Base-by-base conservation (phyloP, 176 grass and related monocot genomes). In the Triticum dicoccoides region DNA sequence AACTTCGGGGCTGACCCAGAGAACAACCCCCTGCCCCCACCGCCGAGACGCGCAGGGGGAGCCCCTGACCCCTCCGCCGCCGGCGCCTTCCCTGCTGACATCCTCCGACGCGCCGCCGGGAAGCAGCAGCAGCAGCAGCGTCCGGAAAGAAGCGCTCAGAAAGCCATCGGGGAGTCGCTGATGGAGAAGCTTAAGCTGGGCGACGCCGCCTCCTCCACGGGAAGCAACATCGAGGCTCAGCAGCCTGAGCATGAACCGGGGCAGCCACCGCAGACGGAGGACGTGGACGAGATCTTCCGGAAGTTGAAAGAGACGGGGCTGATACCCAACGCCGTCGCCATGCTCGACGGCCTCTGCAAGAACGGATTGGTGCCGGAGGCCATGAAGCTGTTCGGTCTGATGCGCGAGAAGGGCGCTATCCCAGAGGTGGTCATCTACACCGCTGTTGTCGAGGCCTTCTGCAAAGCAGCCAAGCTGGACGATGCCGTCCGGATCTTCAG, bases 401-500 rank as follows among this genome's bases (percentile, higher is more conserved):
- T 98, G 90, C 94, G 97, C 3, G 97, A 98, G 89, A 98, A 94
- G 73, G 92, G 97, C 9, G 85, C 89, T 18, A 98, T 98, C 65
- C 96, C 97, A 5, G 97, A 98, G 82, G 97, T 98, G 2, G 97
- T 98, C 23, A 88, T 98, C 45, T 98, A 98, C 92, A 96, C 97
- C 2, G 97, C 97, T 0, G 94, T 94, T 2, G 97, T 94, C 0
- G 97, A 98, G 59, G 97, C 91, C 2, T 96, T 98, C 87, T 94
- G 91, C 92, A 91, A 98, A 84, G 88, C 67, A 0, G 34, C 59
- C 18, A 96, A 88, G 77, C 88, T 92, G 12, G 90, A 98, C 0
- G 97, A 98, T 18, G 97, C 93, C 0, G 87, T 89, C 11, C 94
- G 90, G 83, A 94, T 96, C 24, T 98, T 99, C 70, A 87, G 83